These are phyloP conservation scores for Trypanosoma mega DNA, from an alignment of 208 protist genomes.

Conservation along the genomic window DNA sequence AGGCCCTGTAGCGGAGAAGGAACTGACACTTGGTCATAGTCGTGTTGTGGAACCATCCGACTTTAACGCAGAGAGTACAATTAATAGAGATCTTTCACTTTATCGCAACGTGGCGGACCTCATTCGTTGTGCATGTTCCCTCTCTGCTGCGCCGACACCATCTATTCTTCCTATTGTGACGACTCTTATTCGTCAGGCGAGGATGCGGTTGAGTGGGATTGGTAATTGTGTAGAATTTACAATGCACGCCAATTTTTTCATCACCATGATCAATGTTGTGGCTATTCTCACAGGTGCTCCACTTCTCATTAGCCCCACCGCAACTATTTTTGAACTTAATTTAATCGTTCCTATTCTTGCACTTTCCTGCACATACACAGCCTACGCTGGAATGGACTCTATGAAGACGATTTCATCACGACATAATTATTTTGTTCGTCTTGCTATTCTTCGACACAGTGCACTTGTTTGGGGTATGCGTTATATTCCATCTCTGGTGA, in stretches of 20 bases:
- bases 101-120: constrained; percentile 87
- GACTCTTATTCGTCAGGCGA: constrained; percentile 80
- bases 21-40: constrained; percentile 44
- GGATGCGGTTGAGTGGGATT: constrained; percentile 78
- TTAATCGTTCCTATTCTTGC: constrained; percentile 79
- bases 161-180: constrained; percentile 82
- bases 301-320: constrained; percentile 65
- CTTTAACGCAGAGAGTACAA: constrained; percentile 42
- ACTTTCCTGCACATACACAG: constrained; percentile 82
- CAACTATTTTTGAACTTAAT: constrained; percentile 81
- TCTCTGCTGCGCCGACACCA: constrained; percentile 68
- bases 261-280: constrained; percentile 67
- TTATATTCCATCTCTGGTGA: constrained; percentile 65
- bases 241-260: constrained; percentile 77
- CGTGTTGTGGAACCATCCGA: constrained; percentile 76
- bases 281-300: constrained; percentile 53
- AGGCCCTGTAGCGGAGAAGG: constrained; percentile 70
- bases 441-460: constrained; percentile 80
- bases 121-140: constrained; percentile 75
- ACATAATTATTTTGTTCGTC: constrained; percentile 85
- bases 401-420: constrained; percentile 85
- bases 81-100: constrained; percentile 73
- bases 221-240: constrained; percentile 82
- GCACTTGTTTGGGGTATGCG: constrained; percentile 76
- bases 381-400: constrained; percentile 70